Percentiles rank a stretch among this genome's conserved stretches.
These are phyloP conservation scores for Graphilbum ipis-grandicollis DNA, from an alignment of 2,329 filamentous ascomycete genomes.

Conservation along the genomic window DNA sequence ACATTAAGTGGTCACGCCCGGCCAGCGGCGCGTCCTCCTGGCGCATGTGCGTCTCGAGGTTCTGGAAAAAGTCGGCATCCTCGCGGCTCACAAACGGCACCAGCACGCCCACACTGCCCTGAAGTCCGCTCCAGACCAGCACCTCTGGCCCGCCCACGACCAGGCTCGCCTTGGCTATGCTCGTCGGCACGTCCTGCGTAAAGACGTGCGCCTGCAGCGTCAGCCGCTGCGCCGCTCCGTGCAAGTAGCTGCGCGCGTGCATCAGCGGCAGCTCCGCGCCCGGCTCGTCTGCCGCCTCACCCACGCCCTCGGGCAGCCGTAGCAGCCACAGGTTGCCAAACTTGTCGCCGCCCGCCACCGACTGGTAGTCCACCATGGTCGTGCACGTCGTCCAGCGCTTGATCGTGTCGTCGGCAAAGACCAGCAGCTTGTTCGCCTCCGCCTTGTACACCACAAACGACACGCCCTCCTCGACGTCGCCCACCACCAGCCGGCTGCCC, in stretches of 20 bases:
- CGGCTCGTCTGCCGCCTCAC: conserved; percentile 81
- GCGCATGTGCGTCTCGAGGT: conserved; percentile 73
- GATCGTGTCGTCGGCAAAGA: conserved; percentile 81
- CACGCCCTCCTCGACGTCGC: conserved; percentile 82
- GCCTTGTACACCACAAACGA: conserved; percentile 90
- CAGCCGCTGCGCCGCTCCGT: conserved; percentile 72
- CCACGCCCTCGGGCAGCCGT: conserved; percentile 70
- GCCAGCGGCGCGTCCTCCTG: conserved; percentile 75
- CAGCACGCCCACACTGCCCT: conserved; percentile 85
- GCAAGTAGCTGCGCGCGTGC: conserved; percentile 78
- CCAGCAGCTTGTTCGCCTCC: conserved; percentile 77
- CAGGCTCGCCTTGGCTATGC: conserved; percentile 73
- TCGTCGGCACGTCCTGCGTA: conserved; percentile 81
- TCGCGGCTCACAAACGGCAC: conserved; percentile 85
- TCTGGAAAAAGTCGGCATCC: conserved; percentile 96
- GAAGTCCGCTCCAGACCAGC: conserved; percentile 81
- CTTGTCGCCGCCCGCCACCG: conserved; percentile 85
- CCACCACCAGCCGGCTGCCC: conserved; percentile 78
- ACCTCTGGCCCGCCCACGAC: conserved; percentile 86
- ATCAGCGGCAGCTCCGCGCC: conserved; percentile 79
- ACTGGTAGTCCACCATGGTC: conserved; percentile 95
- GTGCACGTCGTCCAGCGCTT: conserved; percentile 81
- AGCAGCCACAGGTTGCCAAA: conserved; percentile 95
- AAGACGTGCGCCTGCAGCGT: conserved; percentile 79
- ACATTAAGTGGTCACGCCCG: conserved; percentile 89